These are phyloP conservation scores for Kodamaea neixiangensis DNA, from an alignment of 805 yeast species.

Conservation along the genomic window DNA sequence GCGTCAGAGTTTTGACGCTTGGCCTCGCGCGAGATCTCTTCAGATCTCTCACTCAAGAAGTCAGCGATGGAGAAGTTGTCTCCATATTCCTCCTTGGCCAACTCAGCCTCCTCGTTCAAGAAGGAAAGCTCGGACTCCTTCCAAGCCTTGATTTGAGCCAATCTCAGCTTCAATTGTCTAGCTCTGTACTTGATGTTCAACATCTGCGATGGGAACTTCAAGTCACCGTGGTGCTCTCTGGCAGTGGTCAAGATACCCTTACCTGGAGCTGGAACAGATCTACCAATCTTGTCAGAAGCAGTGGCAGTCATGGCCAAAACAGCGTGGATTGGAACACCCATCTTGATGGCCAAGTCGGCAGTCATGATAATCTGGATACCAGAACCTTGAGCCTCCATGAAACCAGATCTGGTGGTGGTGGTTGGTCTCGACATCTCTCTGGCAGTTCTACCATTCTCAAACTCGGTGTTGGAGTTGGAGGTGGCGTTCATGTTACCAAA, in stretches of 20 bases:
- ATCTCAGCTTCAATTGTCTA: constrained; percentile 83
- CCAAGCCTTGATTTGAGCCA: constrained; percentile 78
- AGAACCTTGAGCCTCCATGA: constrained; percentile 99
- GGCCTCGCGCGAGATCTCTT: constrained; percentile 84
- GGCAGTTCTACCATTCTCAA: constrained; percentile 96
- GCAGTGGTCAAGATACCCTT: constrained; percentile 99
- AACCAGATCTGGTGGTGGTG: constrained; percentile 93
- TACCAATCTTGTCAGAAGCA: constrained; percentile 97
- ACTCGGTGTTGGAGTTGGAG: constrained; percentile 82
- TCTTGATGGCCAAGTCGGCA: constrained; percentile 88
- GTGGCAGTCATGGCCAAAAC: constrained; percentile 92
- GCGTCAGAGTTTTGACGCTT: constrained; percentile 83
- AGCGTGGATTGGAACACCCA: constrained; percentile 99
- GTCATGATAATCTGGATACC: constrained; percentile 97
- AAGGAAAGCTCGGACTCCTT: constrained; percentile 74
- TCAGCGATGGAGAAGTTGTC: constrained; percentile 44
- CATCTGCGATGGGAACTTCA: constrained; percentile 77
- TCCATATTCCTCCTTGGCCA: constrained; percentile 53
- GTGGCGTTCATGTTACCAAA: constrained; percentile 99
- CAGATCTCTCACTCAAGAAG: constrained; percentile 79
- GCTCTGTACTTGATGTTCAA: constrained; percentile 90
- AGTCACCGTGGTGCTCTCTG: constrained; percentile 81
- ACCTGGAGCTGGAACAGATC: constrained; percentile 99
- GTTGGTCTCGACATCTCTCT: constrained; percentile 98
- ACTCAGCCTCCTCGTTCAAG: constrained; percentile 69